These are phyloP conservation scores for Suillus tomentosus DNA, from an alignment of 768 basidiomycete genomes.

Conservation along the genomic window DNA sequence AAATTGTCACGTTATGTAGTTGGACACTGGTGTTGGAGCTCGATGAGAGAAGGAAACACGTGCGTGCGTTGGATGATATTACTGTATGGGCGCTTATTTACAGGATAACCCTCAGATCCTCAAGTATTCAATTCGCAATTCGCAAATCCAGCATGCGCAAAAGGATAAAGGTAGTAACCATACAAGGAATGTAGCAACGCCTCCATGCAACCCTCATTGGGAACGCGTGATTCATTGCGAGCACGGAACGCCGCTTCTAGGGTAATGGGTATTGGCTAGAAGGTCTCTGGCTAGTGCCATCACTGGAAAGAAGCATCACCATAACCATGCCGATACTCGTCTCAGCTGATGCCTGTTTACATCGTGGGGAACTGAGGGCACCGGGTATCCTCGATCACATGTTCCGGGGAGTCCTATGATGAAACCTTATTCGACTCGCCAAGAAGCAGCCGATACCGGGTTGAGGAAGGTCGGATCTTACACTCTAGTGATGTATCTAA, in stretches of 20 bases:
- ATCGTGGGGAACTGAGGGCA: not conserved
- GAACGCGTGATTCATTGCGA: not conserved
- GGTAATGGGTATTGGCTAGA: not conserved
- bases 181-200: not conserved
- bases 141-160: not conserved
- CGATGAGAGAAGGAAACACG: slow-evolving; percentile 3
- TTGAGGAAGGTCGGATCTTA: not conserved
- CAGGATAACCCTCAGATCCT: not conserved
- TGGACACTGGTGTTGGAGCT: not conserved
- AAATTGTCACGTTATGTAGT: not conserved
- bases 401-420: not conserved
- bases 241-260: not conserved
- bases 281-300: not conserved
- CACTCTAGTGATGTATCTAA: not conserved
- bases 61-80: not conserved
- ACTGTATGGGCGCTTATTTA: slow-evolving; percentile 1
- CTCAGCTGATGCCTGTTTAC: not conserved
- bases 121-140: not conserved
- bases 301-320: not conserved
- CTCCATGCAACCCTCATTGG: not conserved
- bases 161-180: not conserved
- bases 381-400: slow-evolving; percentile 1
- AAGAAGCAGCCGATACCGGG: not conserved
- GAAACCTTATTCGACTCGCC: not conserved
- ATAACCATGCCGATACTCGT: not conserved